Conservation (phyloP, 306 rosid species). For the Pyrus betulifolia region DNA sequence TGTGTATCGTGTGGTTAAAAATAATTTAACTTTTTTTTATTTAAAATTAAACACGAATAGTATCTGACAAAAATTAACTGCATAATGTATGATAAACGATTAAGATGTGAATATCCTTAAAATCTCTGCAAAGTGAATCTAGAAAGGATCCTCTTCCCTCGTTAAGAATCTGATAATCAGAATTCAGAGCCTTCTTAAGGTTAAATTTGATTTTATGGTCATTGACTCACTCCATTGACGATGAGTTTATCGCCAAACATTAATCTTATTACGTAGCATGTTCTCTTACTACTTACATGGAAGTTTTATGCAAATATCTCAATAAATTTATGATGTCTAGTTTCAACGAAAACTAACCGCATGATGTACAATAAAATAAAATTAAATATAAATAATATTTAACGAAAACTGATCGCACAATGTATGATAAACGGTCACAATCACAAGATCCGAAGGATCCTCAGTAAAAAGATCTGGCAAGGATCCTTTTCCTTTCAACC, state of each 20-base stretch:
- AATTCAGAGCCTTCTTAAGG: not conserved
- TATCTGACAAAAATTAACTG: too few relatives aligned
- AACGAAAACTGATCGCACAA: too few relatives aligned
- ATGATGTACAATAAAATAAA: too few relatives aligned
- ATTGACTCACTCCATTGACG: not conserved
- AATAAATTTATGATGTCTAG: not conserved
- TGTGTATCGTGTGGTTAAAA: fast-evolving
- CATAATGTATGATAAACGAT: fast-evolving
- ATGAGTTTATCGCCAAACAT: not conserved
- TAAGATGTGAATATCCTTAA: too few relatives aligned
- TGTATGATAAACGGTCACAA: too few relatives aligned
- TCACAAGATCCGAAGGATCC: too few relatives aligned
- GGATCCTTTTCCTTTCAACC: too few relatives aligned
- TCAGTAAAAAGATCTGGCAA: fast-evolving
- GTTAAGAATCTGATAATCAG: not conserved
- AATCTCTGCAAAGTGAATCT: too few relatives aligned
- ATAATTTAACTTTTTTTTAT: too few relatives aligned
- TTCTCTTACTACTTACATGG: not conserved
- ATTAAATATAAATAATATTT: too few relatives aligned
- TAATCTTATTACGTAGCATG: not conserved
- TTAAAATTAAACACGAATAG: too few relatives aligned
- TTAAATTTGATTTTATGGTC: not conserved
- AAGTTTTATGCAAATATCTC: not conserved
- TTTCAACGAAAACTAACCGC: too few relatives aligned
- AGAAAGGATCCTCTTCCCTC: fast-evolving